These are phyloP conservation scores for Botrytis paeoniae DNA, from an alignment of 2,329 filamentous ascomycete genomes.

Conservation along the genomic window DNA sequence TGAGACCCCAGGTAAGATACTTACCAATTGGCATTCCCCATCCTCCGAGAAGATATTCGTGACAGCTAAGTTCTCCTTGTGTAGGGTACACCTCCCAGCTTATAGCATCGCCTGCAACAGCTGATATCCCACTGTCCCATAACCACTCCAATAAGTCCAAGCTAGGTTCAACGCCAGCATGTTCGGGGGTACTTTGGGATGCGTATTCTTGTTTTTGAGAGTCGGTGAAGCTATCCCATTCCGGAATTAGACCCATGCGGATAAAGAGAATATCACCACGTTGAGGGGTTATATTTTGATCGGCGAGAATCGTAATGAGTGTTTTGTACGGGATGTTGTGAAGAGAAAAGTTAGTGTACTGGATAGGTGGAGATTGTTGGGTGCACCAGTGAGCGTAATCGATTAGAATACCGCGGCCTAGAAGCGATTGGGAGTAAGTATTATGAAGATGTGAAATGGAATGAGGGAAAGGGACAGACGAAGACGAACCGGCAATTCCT, in stretches of 20 bases:
- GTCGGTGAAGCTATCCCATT: constrained; percentile 34
- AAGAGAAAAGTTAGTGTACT: constrained; percentile 53
- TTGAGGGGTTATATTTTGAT: constrained; percentile 39
- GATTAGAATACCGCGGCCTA: constrained; percentile 49
- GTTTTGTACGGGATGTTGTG: constrained; percentile 33
- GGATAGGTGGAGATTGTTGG: constrained; percentile 46
- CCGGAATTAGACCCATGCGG: constrained; percentile 38
- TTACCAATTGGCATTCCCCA: constrained; percentile 29
- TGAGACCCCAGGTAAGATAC: neutral
- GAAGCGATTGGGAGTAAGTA: neutral
- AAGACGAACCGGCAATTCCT: constrained; percentile 43
- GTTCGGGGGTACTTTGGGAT: neutral
- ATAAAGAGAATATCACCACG: constrained; percentile 42
- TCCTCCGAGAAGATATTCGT: constrained; percentile 12
- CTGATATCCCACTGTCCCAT: constrained; percentile 9
- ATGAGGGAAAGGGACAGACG: neutral
- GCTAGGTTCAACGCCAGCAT: constrained; percentile 13
- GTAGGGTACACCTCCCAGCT: constrained; percentile 13
- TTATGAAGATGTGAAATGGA: neutral
- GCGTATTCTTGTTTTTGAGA: constrained; percentile 10
- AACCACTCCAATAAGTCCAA: constrained; percentile 13
- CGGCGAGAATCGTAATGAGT: constrained; percentile 38
- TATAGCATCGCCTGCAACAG: constrained; percentile 13
- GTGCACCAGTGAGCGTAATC: constrained; percentile 56
- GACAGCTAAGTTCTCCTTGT: neutral